These are phyloP conservation scores for Articulospora tetracladia DNA, from an alignment of 495 filamentous ascomycete species.

Conservation along the genomic window DNA sequence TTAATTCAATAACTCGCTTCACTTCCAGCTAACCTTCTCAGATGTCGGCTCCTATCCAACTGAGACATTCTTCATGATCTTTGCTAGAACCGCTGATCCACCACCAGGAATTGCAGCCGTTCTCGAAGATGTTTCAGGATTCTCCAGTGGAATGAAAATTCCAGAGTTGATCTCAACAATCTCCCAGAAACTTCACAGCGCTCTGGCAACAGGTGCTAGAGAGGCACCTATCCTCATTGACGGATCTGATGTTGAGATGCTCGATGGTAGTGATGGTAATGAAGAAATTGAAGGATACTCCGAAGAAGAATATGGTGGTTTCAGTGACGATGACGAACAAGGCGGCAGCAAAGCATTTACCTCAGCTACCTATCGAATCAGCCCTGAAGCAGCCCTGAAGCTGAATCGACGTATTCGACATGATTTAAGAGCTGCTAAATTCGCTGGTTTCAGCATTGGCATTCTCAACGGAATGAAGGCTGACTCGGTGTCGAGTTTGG, in stretches of 20 bases:
- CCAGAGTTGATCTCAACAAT: constrained; percentile 13
- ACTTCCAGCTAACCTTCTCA: constrained; percentile 25
- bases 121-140: constrained; percentile 20
- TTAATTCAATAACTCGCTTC: background rate
- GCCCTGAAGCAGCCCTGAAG: constrained; percentile 1
- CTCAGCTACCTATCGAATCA: constrained; percentile 1
- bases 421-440: constrained; percentile 60
- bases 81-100: constrained; percentile 33
- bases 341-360: background rate
- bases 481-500: constrained; percentile 34
- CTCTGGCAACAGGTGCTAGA: constrained; percentile 28
- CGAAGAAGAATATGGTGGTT: constrained; percentile 28
- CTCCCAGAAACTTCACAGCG: constrained; percentile 24
- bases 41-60: constrained; percentile 29
- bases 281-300: constrained; percentile 23
- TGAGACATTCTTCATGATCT: constrained; percentile 31
- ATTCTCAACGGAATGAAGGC: constrained; percentile 47
- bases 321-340: constrained; percentile 21
- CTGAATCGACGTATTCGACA: constrained; percentile 42
- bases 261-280: constrained; percentile 26
- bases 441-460: constrained; percentile 74
- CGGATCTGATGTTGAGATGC: constrained; percentile 29
- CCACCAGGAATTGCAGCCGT: constrained; percentile 22
- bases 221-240: constrained; percentile 29
- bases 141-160: constrained; percentile 14